phyloP scores from a whole-genome alignment of 352 stramenopile genomes.

The Achlya hypogyna region DNA sequence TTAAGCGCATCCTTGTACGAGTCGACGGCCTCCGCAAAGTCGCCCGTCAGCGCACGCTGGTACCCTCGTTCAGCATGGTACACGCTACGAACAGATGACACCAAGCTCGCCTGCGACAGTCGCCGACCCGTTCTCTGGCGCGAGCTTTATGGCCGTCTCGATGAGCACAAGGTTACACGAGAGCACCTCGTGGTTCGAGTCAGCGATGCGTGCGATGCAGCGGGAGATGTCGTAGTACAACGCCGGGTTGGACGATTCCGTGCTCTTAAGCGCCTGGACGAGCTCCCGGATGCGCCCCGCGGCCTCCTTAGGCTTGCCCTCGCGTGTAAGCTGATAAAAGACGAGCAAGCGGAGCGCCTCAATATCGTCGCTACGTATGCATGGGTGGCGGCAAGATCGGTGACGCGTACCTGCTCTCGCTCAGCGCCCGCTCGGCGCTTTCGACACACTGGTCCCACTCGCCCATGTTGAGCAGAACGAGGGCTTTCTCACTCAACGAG shows the following conservation, averaged over 20 bases:
- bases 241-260: slow-evolving; percentile 56
- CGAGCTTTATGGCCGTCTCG: slow-evolving; percentile 54
- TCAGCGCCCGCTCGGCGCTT: slow-evolving; percentile 57
- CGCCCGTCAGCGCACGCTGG: slow-evolving; percentile 55
- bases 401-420: slow-evolving; percentile 33
- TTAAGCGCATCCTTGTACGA: slow-evolving; percentile 81
- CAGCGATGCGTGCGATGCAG: slow-evolving; percentile 55
- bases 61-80: slow-evolving; percentile 74
- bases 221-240: slow-evolving; percentile 52
- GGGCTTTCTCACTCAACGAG: slow-evolving; percentile 68
- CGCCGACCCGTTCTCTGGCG: slow-evolving; percentile 34
- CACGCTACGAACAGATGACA: slow-evolving; percentile 20
- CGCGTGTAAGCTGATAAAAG: slow-evolving; percentile 53
- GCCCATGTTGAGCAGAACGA: slow-evolving; percentile 74
- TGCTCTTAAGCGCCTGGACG: slow-evolving; percentile 54
- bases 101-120: background rate
- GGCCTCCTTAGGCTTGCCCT: slow-evolving; percentile 46
- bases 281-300: slow-evolving; percentile 50
- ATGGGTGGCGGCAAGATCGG: background rate
- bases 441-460: slow-evolving; percentile 81
- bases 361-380: slow-evolving; percentile 33
- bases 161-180: slow-evolving; percentile 61
- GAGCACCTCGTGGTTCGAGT: slow-evolving; percentile 54
- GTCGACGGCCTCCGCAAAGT: slow-evolving; percentile 72
- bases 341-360: slow-evolving; percentile 60